Conservation (phyloP, 768 basidiomycete genomes). For the Solioccasus polychromus region DNA sequence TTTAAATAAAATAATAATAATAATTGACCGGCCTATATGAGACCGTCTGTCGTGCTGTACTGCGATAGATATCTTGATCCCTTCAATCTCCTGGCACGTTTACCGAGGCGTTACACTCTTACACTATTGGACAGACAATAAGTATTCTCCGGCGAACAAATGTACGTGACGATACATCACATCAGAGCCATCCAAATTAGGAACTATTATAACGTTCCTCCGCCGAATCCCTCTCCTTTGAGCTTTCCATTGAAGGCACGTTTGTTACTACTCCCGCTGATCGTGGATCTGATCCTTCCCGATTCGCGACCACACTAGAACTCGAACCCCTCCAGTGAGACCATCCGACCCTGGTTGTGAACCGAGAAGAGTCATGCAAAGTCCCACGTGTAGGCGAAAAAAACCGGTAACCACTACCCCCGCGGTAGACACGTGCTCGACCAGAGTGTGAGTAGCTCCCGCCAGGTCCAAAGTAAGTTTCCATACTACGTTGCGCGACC, state of each 20-base stretch:
- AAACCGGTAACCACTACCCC: conserved; percentile 17
- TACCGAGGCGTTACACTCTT: conserved; percentile 20
- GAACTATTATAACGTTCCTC: conserved; percentile 22
- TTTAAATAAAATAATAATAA: conserved; percentile 17
- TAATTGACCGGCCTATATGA: conserved; percentile 6
- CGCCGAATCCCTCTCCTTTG: conserved; percentile 23
- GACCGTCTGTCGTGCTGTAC: conserved; percentile 7
- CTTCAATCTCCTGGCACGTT: conserved; percentile 26
- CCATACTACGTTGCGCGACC: conserved; percentile 4
- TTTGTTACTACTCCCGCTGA: conserved; percentile 8
- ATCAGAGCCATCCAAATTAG: conserved; percentile 15
- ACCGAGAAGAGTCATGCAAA: conserved; percentile 12
- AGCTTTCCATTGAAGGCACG: conserved; percentile 21
- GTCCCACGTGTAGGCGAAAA: conserved; percentile 9
- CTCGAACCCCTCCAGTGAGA: conserved; percentile 19
- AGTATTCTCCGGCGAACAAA: conserved; percentile 12
- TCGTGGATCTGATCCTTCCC: conserved; percentile 17
- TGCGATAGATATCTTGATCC: conserved; percentile 21
- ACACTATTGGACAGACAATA: conserved; percentile 22
- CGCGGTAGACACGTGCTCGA: conserved; percentile 22
- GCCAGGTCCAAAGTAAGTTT: conserved; percentile 7
- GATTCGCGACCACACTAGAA: conserved; percentile 9
- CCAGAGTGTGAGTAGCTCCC: conserved; percentile 9
- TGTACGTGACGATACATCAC: conserved; percentile 21
- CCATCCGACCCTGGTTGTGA: conserved; percentile 15